These are phyloP conservation scores for Liquidambar formosana DNA, from an alignment of 164 flowering plant genomes.

Conservation along the genomic window DNA sequence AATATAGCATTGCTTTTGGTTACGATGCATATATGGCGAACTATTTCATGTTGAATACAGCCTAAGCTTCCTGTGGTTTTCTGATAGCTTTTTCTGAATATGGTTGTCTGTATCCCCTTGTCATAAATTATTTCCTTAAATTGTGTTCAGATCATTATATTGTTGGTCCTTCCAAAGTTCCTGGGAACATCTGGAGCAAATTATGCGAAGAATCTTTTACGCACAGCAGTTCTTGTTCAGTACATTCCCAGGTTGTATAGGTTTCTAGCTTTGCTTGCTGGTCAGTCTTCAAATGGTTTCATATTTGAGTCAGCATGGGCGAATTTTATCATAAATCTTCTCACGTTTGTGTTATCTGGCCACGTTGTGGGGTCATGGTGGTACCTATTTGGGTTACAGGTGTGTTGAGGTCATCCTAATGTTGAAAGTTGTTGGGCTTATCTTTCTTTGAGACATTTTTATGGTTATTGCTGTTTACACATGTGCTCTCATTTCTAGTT, in stretches of 20 bases:
- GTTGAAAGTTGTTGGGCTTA: no score
- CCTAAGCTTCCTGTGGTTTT: no score
- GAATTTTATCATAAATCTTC: conserved; percentile 83
- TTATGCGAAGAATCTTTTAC: conserved; percentile 77
- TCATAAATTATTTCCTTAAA: not conserved
- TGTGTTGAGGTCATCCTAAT: conserved; percentile 16
- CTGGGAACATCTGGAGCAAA: conserved; percentile 71
- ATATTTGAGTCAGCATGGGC: conserved; percentile 98
- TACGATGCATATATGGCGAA: no score
- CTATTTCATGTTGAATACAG: no score
- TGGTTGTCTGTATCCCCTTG: no score
- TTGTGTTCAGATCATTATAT: conserved; percentile 56
- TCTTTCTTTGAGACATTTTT: no score
- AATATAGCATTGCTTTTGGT: no score
- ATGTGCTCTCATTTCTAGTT: no score
- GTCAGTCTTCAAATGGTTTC: conserved; percentile 76
- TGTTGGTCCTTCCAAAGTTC: conserved; percentile 44
- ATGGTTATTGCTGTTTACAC: no score
- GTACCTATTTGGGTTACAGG: conserved; percentile 96
- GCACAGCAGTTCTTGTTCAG: conserved; percentile 71
- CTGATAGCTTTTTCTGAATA: no score
- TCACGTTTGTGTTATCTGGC: conserved; percentile 72
- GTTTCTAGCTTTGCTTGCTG: conserved; percentile 73
- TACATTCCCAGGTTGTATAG: conserved; percentile 74
- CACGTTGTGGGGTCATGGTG: conserved; percentile 91